phyloP scores from a whole-genome alignment of 306 rosid genomes.

The Malus fusca region DNA sequence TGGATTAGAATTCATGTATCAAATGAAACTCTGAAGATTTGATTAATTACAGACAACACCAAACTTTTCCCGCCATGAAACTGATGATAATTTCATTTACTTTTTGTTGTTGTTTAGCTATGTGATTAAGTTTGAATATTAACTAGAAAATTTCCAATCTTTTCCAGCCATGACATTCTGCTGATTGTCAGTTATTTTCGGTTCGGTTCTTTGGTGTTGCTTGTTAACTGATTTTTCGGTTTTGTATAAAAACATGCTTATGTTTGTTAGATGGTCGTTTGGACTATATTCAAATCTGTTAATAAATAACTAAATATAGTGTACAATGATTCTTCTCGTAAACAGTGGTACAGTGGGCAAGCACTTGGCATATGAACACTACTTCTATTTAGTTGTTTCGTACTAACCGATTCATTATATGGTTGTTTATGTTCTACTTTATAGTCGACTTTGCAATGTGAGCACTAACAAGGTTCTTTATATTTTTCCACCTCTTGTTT shows the following conservation, averaged over 20 bases:
- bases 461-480: not conserved
- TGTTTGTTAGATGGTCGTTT: not conserved
- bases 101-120: not conserved
- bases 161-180: not conserved
- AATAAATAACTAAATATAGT: not conserved
- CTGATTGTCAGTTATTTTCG: not conserved
- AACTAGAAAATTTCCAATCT: not conserved
- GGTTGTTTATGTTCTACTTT: not conserved
- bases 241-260: not conserved
- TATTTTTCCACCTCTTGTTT: not conserved
- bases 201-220: not conserved
- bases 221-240: not conserved
- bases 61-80: not conserved
- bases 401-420: not conserved
- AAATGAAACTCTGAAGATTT: not conserved
- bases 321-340: not conserved
- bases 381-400: not conserved
- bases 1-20: not conserved
- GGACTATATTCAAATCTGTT: not conserved
- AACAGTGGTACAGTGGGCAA: not conserved
- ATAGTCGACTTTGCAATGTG: not conserved
- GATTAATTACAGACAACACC: not conserved
- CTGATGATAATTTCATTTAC: not conserved
- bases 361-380: not conserved
- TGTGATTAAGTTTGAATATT: not conserved